Evolutionary conservation across 257 asterid genomes (phyloP).

Genomic region (Ajuga chamaepitys): DNA sequence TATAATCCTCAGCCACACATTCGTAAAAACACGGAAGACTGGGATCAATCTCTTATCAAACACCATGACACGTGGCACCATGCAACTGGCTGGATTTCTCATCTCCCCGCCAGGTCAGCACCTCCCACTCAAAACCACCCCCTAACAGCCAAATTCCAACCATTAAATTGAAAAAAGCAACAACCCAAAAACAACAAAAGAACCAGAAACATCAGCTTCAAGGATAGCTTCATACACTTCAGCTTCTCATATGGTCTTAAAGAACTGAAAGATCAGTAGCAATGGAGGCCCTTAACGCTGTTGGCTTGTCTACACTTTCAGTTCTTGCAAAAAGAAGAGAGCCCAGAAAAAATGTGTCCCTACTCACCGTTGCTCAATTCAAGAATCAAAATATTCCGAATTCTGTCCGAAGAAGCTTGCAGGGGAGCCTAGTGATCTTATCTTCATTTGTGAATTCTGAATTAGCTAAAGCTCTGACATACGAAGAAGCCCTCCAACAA

Average conservation of each 20-base stretch:
- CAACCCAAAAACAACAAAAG: not conserved
- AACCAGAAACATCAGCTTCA: conserved; percentile 15
- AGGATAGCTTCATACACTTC: conserved; percentile 3
- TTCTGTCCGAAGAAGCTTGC: conserved; percentile 34
- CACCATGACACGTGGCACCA: conserved; percentile 35
- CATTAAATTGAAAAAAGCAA: conserved; percentile 4
- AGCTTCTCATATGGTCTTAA: conserved; percentile 16
- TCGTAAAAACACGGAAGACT: not conserved
- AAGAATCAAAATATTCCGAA: conserved; percentile 32
- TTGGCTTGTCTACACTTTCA: conserved; percentile 59
- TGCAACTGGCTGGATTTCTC: conserved; percentile 26
- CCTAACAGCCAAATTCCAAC: conserved; percentile 14
- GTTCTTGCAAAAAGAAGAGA: conserved; percentile 62
- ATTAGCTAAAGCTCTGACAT: conserved; percentile 64
- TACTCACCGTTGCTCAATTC: conserved; percentile 22
- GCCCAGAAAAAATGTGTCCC: conserved; percentile 37
- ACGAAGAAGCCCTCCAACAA: conserved; percentile 78
- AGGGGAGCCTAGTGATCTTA: conserved; percentile 45
- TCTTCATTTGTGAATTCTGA: conserved; percentile 48
- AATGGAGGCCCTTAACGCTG: conserved; percentile 88
- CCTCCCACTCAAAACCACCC: not conserved
- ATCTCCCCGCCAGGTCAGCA: conserved; percentile 26
- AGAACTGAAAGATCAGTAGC: conserved; percentile 13
- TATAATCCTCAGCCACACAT: conserved; percentile 64
- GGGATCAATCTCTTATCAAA: conserved; percentile 25